A percentile compares a stretch with the other conserved stretches of the same genome.
Evolutionary conservation across 140 eudicot genomes (phyloP).

Genomic region (Flaveria floridana): DNA sequence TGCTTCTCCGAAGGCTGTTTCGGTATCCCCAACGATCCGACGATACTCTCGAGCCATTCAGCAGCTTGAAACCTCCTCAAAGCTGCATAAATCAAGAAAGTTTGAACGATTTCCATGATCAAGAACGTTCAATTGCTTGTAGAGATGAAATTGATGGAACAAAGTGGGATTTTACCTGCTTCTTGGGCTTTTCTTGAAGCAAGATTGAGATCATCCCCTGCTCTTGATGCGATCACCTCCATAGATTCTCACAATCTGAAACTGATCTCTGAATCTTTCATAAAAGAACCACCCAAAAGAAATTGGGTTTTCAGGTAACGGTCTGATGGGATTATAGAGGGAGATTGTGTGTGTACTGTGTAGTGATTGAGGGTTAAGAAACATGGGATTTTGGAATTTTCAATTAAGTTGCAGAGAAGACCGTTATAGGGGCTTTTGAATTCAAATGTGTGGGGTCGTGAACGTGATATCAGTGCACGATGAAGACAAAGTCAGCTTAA

Average conservation of each 20-base stretch:
- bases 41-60: slow-evolving; percentile 73
- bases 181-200: slow-evolving; percentile 94
- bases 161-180: slow-evolving; percentile 50
- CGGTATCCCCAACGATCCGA: slow-evolving; percentile 73
- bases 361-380: neutral
- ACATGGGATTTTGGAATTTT: slow-evolving; percentile 22
- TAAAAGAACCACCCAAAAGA: slow-evolving; percentile 26
- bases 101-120: neutral
- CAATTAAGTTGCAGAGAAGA: slow-evolving; percentile 37
- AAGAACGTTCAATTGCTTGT: neutral
- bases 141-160: neutral
- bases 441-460: slow-evolving; percentile 63
- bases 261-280: slow-evolving; percentile 27
- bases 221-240: slow-evolving; percentile 56
- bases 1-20: slow-evolving; percentile 69
- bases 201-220: slow-evolving; percentile 50
- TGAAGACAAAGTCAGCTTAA: slow-evolving; percentile 21
- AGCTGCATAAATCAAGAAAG: slow-evolving; percentile 43
- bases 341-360: neutral
- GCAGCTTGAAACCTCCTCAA: slow-evolving; percentile 77
- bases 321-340: neutral
- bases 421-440: slow-evolving; percentile 66
- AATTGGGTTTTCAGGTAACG: slow-evolving; percentile 1
- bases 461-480: slow-evolving; percentile 39
- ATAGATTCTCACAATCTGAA: slow-evolving; percentile 38